phyloP scores from a whole-genome alignment of 2,329 filamentous ascomycete species.

The Aureobasidium sp. region DNA sequence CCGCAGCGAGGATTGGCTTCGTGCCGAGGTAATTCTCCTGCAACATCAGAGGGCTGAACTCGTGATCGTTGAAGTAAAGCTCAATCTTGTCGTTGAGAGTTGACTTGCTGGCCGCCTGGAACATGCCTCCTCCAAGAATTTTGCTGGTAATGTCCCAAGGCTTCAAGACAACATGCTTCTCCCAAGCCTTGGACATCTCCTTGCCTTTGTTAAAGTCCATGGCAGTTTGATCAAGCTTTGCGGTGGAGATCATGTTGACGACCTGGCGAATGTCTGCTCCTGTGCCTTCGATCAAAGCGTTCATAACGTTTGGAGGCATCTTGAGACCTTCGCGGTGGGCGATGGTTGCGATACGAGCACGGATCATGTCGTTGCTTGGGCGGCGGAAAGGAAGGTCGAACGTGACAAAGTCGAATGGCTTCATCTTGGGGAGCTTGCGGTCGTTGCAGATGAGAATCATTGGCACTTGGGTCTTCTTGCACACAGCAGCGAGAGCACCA shows the following conservation, averaged over 20 bases:
- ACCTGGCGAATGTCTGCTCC: conserved; percentile 95
- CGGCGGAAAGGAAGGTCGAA: conserved; percentile 81
- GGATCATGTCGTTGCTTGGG: conserved; percentile 82
- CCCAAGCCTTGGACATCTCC: conserved; percentile 94
- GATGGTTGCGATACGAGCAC: conserved; percentile 88
- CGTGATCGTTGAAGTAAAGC: conserved; percentile 98
- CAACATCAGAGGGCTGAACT: conserved; percentile 94
- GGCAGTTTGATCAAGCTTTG: conserved; percentile 72
- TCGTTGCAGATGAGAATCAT: conserved; percentile 99
- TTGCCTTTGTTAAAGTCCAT: conserved; percentile 83
- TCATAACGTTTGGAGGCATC: conserved; percentile 71
- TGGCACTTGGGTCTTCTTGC: conserved; percentile 88
- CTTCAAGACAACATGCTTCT: conserved; percentile 93
- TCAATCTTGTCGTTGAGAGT: conserved; percentile 97
- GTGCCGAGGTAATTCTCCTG: conserved; percentile 95
- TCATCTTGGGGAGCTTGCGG: conserved; percentile 89
- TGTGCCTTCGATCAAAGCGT: conserved; percentile 89
- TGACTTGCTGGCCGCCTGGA: conserved; percentile 69
- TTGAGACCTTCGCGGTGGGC: conserved; percentile 86
- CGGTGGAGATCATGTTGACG: conserved; percentile 95
- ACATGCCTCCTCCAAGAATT: conserved; percentile 80
- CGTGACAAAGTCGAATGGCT: conserved; percentile 81
- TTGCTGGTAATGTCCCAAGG: conserved; percentile 97
- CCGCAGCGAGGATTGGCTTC: conserved; percentile 57
- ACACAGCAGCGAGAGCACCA: conserved; percentile 84